Percentiles rank a stretch among this genome's conserved stretches.
Evolutionary conservation across 495 filamentous ascomycete genomes (phyloP).

Genomic region (Neurospora sp.): DNA sequence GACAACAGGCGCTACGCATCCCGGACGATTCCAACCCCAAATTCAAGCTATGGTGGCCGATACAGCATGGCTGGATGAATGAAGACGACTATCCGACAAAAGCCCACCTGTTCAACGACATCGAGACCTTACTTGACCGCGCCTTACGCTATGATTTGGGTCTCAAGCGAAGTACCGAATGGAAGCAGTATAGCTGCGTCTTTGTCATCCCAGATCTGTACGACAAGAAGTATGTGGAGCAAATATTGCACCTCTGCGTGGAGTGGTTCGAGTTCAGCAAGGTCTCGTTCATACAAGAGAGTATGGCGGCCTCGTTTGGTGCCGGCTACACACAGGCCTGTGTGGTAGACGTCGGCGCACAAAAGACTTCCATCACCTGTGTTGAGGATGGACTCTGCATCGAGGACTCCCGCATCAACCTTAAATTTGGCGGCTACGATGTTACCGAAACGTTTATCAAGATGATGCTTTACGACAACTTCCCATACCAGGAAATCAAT

Average conservation of each 20-base stretch:
- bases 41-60: conserved; percentile 87
- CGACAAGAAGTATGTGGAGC: conserved; percentile 83
- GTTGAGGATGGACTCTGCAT: conserved; percentile 94
- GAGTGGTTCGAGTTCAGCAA: conserved; percentile 79
- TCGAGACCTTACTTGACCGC: conserved; percentile 76
- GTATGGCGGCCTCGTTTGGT: conserved; percentile 88
- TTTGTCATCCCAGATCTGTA: conserved; percentile 95
- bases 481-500: conserved; percentile 91
- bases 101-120: conserved; percentile 69
- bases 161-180: conserved; percentile 65
- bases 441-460: conserved; percentile 90
- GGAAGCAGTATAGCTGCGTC: conserved; percentile 83
- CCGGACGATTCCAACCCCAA: conserved; percentile 81
- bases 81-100: conserved; percentile 77
- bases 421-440: conserved; percentile 88
- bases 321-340: conserved; percentile 87
- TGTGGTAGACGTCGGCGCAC: conserved; percentile 92
- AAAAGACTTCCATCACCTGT: conserved; percentile 96
- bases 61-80: conserved; percentile 78
- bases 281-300: conserved; percentile 92
- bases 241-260: conserved; percentile 71
- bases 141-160: conserved; percentile 75
- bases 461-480: conserved; percentile 93
- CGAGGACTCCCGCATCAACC: conserved; percentile 81
- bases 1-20: conserved; percentile 71